phyloP scores from a whole-genome alignment of 31 red algal genomes.

The Asparagopsis taxiformis region DNA sequence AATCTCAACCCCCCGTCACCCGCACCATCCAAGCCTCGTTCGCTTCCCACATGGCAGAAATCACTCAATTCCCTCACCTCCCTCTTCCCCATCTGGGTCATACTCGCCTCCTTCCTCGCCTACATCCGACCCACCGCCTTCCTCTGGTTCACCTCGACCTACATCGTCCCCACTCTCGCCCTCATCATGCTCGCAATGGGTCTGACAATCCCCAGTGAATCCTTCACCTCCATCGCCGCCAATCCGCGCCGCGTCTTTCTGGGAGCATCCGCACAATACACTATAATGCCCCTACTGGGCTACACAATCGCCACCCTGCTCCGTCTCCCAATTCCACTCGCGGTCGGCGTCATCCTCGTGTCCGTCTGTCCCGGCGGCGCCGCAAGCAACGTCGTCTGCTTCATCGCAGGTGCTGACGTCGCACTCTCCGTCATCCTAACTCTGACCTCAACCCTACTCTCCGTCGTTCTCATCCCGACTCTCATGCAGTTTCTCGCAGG shows the following conservation, averaged over 20 bases:
- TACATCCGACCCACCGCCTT: conserved; percentile 58
- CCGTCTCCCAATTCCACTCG: conserved; percentile 51
- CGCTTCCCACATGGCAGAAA: neutral
- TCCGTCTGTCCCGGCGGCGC: conserved; percentile 90
- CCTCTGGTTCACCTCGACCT: conserved; percentile 77
- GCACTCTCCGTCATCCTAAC: conserved; percentile 92
- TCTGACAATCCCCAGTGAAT: conserved; percentile 49
- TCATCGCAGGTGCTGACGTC: conserved; percentile 85
- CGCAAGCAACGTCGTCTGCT: conserved; percentile 89
- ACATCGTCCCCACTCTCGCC: conserved; percentile 70
- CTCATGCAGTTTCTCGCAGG: conserved; percentile 81
- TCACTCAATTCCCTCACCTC: conserved; percentile 32
- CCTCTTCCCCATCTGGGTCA: conserved; percentile 92
- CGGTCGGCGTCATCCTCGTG: conserved; percentile 87
- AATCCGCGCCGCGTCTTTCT: conserved; percentile 62
- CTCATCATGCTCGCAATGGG: conserved; percentile 98
- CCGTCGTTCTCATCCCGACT: conserved; percentile 61
- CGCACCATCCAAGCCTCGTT: neutral
- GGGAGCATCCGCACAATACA: conserved; percentile 87
- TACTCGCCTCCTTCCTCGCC: conserved; percentile 46
- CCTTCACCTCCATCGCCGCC: conserved; percentile 39
- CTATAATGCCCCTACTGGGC: conserved; percentile 83
- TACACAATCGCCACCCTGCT: conserved; percentile 26
- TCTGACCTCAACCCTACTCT: conserved; percentile 68
- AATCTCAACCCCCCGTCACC: too few species aligned